A percentile compares a stretch with the other conserved stretches of the same genome.
phyloP scores from a whole-genome alignment of 2,329 filamentous ascomycete genomes.

The Whalleya microplaca region DNA sequence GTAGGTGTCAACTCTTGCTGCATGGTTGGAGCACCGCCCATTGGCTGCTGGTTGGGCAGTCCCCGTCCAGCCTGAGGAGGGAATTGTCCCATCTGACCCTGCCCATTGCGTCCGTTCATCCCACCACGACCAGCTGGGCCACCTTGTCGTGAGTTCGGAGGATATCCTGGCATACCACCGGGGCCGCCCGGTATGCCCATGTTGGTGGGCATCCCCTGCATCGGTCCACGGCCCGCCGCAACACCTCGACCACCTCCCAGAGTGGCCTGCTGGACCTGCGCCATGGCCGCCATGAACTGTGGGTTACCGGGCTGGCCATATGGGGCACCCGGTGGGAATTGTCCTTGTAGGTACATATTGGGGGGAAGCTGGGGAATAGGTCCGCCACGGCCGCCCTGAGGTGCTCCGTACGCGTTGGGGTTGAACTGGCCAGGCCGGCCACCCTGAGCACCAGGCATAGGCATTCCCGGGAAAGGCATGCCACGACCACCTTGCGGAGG shows the following conservation, averaged over 20 bases:
- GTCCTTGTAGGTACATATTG: conserved; percentile 81
- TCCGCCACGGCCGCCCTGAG: conserved; percentile 85
- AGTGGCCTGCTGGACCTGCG: conserved; percentile 70
- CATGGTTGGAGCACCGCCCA: conserved; percentile 40
- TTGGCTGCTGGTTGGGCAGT: conserved; percentile 42
- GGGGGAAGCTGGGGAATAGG: conserved; percentile 81
- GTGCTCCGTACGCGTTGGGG: conserved; percentile 75
- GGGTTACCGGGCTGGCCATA: conserved; percentile 82
- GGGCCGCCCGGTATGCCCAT: conserved; percentile 59
- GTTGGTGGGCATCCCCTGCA: conserved; percentile 75
- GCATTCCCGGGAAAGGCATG: conserved; percentile 69
- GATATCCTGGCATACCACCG: conserved; percentile 57
- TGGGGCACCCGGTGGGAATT: conserved; percentile 77
- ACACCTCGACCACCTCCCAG: conserved; percentile 64
- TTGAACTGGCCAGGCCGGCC: conserved; percentile 83
- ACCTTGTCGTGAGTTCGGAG: conserved; percentile 54
- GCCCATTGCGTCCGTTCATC: conserved; percentile 48
- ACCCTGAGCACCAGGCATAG: conserved; percentile 73
- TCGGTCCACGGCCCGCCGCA: conserved; percentile 70
- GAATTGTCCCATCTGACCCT: conserved; percentile 46
- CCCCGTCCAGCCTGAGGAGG: conserved; percentile 55
- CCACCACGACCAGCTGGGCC: conserved; percentile 46
- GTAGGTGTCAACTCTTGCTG: conserved; percentile 44
- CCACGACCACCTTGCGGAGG: conserved; percentile 67
- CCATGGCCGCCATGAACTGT: conserved; percentile 80